A percentile compares a stretch with the other conserved stretches of the same genome.
These are phyloP conservation scores for Daldinia childiae DNA, from an alignment of 495 filamentous ascomycete species.

Conservation along the genomic window DNA sequence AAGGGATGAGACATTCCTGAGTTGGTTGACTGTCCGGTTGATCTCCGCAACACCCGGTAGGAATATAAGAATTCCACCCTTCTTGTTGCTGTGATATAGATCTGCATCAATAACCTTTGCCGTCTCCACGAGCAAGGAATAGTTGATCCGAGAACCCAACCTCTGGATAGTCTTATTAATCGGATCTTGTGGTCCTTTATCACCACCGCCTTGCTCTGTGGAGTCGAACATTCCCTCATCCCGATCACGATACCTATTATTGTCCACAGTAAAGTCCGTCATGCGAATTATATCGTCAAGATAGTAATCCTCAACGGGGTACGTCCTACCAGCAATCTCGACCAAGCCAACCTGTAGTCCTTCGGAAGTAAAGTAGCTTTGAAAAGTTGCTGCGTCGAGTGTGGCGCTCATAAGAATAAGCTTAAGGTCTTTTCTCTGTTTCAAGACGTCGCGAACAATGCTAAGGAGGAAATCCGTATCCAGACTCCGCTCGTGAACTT, in stretches of 20 bases:
- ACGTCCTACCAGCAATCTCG: constrained; percentile 88
- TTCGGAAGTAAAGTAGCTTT: constrained; percentile 78
- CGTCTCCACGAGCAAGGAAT: constrained; percentile 82
- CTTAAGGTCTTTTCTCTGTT: constrained; percentile 80
- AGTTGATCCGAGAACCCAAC: constrained; percentile 89
- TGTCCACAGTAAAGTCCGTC: constrained; percentile 73
- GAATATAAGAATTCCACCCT: constrained; percentile 93
- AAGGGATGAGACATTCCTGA: constrained; percentile 73
- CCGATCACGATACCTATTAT: constrained; percentile 42
- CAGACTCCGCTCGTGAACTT: constrained; percentile 94
- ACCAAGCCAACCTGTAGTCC: constrained; percentile 74
- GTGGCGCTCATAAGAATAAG: constrained; percentile 99
- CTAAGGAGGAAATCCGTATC: constrained; percentile 95
- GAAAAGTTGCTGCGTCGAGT: constrained; percentile 88
- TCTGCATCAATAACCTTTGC: constrained; percentile 82
- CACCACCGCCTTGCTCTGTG: constrained; percentile 20
- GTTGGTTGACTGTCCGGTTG: constrained; percentile 75
- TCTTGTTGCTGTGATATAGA: constrained; percentile 64
- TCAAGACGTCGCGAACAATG: constrained; percentile 84
- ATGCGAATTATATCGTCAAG: constrained; percentile 86
- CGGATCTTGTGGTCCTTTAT: constrained; percentile 47
- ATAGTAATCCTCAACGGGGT: constrained; percentile 89
- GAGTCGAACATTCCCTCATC: constrained; percentile 51
- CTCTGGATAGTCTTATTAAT: constrained; percentile 75
- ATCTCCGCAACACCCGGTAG: constrained; percentile 89